Conservation (phyloP, 768 basidiomycete species). For the Rhodotorula taiwanensis region DNA sequence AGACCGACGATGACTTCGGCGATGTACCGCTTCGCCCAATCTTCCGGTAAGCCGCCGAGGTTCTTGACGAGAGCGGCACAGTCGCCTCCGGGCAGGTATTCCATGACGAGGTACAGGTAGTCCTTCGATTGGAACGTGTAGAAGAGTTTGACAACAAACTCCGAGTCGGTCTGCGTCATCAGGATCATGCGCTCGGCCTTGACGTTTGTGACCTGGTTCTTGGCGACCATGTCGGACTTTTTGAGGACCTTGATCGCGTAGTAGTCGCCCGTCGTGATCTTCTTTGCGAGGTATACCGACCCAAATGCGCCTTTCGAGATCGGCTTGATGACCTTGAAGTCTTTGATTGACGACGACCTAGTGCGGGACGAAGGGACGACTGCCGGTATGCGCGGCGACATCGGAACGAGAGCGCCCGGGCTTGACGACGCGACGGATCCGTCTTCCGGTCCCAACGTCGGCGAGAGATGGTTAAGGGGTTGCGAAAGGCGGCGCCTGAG, state of each 20-base stretch:
- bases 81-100: constrained; percentile 96
- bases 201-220: constrained; percentile 99
- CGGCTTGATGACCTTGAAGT: constrained; percentile 98
- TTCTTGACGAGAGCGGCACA: constrained; percentile 96
- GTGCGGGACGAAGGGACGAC: constrained; percentile 68
- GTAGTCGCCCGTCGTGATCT: constrained; percentile 95
- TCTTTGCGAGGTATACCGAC: constrained; percentile 95
- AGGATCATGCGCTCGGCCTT: constrained; percentile 99
- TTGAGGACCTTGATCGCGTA: constrained; percentile 99
- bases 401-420: constrained; percentile 25
- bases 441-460: constrained; percentile 8
- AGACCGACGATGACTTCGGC: constrained; percentile 92
- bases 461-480: constrained; percentile 21
- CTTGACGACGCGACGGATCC: constrained; percentile 9
- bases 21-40: constrained; percentile 93
- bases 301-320: constrained; percentile 97
- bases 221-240: constrained; percentile 99
- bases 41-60: constrained; percentile 84
- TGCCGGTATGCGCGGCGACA: constrained; percentile 81
- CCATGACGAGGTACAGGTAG: constrained; percentile 97
- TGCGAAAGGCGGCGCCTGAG: constrained; percentile 27
- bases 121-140: constrained; percentile 99
- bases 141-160: constrained; percentile 89
- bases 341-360: constrained; percentile 87
- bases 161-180: constrained; percentile 92